A percentile compares a stretch with the other conserved stretches of the same genome.
Evolutionary conservation across 75 land plant species (phyloP).

Genomic region (Ceratopteris richardii): DNA sequence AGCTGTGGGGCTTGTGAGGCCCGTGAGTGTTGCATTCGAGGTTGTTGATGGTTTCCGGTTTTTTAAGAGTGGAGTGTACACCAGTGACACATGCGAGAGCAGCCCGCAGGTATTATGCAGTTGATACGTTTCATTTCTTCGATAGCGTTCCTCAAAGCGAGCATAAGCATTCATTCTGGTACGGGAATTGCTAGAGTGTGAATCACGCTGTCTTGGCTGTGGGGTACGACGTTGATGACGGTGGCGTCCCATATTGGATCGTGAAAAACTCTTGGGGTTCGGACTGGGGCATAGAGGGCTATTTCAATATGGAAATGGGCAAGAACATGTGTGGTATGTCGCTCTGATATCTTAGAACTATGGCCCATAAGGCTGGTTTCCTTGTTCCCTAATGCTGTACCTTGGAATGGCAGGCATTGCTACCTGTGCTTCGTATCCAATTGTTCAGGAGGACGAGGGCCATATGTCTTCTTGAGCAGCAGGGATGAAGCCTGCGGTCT

Average conservation of each 20-base stretch:
- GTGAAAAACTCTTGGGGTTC: slow-evolving; percentile 96
- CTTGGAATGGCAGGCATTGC: slow-evolving; percentile 60
- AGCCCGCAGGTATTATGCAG: slow-evolving; percentile 77
- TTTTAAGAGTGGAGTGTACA: slow-evolving; percentile 75
- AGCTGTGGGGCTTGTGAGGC: slow-evolving; percentile 81
- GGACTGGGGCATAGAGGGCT: slow-evolving; percentile 74
- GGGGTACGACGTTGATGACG: slow-evolving; percentile 63
- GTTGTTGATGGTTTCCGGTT: slow-evolving; percentile 56
- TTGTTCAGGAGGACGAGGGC: slow-evolving; percentile 35
- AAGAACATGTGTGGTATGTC: slow-evolving; percentile 99
- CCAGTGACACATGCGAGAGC: slow-evolving; percentile 49
- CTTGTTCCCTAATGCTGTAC: background rate
- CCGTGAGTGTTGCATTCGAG: slow-evolving; percentile 94
- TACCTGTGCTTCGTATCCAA: slow-evolving; percentile 89
- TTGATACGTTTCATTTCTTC: background rate
- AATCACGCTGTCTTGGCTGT: slow-evolving; percentile 97
- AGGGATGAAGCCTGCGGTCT: too few relatives aligned
- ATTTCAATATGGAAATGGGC: slow-evolving; percentile 91
- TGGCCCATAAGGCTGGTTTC: background rate
- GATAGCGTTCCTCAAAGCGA: background rate
- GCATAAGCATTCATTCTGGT: background rate
- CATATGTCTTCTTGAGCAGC: too few relatives aligned
- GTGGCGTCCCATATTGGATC: slow-evolving; percentile 81
- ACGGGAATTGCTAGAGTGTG: slow-evolving; percentile 93
- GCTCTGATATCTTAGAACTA: too few relatives aligned